These are phyloP conservation scores for Paxillus ammoniavirescens DNA, from an alignment of 768 basidiomycete species.

Conservation along the genomic window DNA sequence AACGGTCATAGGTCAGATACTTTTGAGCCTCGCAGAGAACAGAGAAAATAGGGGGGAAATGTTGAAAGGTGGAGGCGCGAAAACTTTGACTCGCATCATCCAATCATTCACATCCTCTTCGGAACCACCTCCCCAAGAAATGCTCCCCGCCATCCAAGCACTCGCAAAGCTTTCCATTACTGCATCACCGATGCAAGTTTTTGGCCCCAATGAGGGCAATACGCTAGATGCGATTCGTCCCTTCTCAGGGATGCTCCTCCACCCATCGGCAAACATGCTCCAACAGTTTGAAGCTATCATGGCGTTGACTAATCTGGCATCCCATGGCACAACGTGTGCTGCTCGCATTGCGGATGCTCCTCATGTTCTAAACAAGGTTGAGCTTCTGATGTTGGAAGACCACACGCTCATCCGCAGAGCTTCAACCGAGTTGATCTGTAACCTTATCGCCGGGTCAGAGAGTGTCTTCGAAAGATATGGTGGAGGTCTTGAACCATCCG, in stretches of 20 bases:
- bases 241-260: conserved; percentile 68
- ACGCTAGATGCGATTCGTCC: conserved; percentile 84
- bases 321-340: conserved; percentile 64
- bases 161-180: conserved; percentile 93
- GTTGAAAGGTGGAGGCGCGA: conserved; percentile 76
- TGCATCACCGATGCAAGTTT: conserved; percentile 84
- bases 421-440: conserved; percentile 89
- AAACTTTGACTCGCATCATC: conserved; percentile 58
- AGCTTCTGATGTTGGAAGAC: conserved; percentile 78
- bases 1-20: conserved; percentile 52
- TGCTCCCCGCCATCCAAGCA: conserved; percentile 74
- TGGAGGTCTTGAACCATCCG: conserved; percentile 32
- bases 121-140: conserved; percentile 21
- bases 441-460: conserved; percentile 79
- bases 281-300: conserved; percentile 93
- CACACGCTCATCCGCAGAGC: conserved; percentile 82
- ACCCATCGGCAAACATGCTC: conserved; percentile 65
- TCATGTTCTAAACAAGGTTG: conserved; percentile 62
- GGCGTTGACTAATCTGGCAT: conserved; percentile 95
- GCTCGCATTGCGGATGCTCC: conserved; percentile 62
- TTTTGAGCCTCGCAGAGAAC: conserved; percentile 74
- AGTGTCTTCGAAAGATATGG: conserved; percentile 73
- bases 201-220: conserved; percentile 76
- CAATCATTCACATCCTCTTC: conserved; percentile 40
- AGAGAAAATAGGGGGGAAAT: conserved; percentile 75